phyloP scores from a whole-genome alignment of 768 basidiomycete genomes.

The Serendipita sp. region DNA sequence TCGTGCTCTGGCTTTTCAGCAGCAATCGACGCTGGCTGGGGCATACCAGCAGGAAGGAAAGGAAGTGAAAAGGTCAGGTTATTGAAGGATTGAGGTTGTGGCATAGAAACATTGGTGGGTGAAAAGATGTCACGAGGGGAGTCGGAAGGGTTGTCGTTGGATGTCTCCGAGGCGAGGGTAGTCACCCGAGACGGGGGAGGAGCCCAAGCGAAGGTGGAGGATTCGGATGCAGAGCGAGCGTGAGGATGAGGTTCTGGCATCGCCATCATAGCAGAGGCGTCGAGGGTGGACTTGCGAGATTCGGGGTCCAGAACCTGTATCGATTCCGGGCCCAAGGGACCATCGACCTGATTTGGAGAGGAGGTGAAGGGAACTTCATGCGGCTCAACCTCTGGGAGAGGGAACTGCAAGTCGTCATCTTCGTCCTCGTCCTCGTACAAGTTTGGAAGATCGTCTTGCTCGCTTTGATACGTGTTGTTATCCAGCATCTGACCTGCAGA shows the following conservation, averaged over 20 bases:
- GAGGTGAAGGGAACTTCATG: neutral
- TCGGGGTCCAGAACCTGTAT: neutral
- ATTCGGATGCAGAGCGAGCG: neutral
- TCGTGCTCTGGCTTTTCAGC: neutral
- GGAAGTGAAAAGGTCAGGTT: neutral
- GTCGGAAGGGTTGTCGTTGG: neutral
- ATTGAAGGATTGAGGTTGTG: neutral
- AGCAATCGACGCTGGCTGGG: neutral
- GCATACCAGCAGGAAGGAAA: neutral
- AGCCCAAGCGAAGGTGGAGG: neutral
- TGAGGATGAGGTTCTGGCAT: conserved; percentile 3
- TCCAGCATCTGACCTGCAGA: neutral
- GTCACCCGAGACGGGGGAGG: conserved; percentile 1
- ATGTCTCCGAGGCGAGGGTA: neutral
- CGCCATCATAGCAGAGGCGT: neutral
- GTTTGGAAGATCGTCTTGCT: neutral
- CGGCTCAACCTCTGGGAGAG: neutral
- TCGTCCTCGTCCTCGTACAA: neutral
- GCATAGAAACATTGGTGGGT: neutral
- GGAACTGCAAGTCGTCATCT: neutral
- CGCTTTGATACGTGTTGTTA: neutral
- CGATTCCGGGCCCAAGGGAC: neutral
- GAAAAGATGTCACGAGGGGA: conserved; percentile 4
- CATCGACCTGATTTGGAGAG: neutral
- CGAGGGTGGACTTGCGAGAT: neutral